phyloP scores from a whole-genome alignment of 345 rosid genomes.

The Firmiana major region DNA sequence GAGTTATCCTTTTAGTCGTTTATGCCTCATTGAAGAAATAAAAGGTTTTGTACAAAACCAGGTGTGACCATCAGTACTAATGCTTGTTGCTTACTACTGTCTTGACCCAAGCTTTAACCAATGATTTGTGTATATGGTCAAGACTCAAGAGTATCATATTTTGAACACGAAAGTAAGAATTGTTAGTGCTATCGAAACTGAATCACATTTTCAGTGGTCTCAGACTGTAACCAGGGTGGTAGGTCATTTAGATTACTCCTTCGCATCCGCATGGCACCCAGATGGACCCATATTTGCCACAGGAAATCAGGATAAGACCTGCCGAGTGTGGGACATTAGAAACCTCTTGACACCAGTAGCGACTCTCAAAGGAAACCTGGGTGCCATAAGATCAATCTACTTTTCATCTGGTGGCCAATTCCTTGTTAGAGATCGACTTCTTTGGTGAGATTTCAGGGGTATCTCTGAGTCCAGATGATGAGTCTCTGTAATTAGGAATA shows the following conservation, averaged over 20 bases:
- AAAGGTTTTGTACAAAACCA: background rate
- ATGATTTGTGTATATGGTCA: background rate
- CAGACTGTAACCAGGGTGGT: slow-evolving; percentile 35
- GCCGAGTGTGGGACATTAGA: slow-evolving; percentile 60
- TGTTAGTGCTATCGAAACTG: background rate
- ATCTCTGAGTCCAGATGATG: slow-evolving; percentile 58
- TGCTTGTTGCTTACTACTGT: background rate
- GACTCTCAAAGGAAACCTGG: slow-evolving; percentile 53
- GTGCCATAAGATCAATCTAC: slow-evolving; percentile 51
- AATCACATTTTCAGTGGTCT: background rate
- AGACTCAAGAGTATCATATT: background rate
- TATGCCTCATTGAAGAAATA: background rate
- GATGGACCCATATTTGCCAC: slow-evolving; percentile 52
- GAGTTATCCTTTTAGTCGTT: no score
- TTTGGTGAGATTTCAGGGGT: slow-evolving; percentile 73
- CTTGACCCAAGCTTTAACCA: background rate
- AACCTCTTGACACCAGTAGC: slow-evolving; percentile 39
- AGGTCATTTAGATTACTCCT: slow-evolving; percentile 62
- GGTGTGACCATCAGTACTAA: background rate
- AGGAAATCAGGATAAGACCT: slow-evolving; percentile 66
- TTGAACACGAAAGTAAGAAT: background rate
- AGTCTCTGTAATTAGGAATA: slow-evolving; percentile 50
- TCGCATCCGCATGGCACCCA: slow-evolving; percentile 73
- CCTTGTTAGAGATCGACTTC: slow-evolving; percentile 63
- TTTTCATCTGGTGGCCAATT: slow-evolving; percentile 54